Conservation (phyloP, 768 basidiomycete species). For the Jaapia argillacea region DNA sequence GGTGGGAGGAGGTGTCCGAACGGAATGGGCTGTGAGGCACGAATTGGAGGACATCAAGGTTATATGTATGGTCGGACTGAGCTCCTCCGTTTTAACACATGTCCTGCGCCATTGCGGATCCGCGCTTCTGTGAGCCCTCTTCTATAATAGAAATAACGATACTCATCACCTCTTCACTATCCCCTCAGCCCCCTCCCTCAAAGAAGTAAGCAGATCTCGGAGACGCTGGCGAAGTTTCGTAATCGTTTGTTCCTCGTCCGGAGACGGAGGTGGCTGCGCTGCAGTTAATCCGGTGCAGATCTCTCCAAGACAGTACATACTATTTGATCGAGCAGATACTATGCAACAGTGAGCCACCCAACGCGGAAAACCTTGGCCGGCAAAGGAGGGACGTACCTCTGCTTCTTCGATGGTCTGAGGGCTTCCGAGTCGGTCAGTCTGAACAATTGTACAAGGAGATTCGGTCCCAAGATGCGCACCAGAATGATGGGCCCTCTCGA, state of each 20-base stretch:
- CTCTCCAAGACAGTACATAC: conserved; percentile 1
- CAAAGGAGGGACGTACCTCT: background rate
- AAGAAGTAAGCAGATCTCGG: conserved; percentile 6
- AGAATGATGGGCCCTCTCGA: conserved; percentile 1
- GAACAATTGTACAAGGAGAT: no score
- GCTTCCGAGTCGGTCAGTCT: no score
- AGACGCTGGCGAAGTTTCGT: conserved; percentile 8
- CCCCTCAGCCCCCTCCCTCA: conserved; percentile 8
- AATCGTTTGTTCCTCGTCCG: conserved; percentile 5
- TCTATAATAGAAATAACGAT: conserved; percentile 1
- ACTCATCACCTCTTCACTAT: background rate
- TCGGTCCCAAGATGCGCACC: no score
- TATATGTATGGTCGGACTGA: no score
- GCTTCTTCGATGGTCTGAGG: conserved; percentile 1
- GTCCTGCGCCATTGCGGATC: no score
- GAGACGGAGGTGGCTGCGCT: conserved; percentile 7
- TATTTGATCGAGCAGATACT: conserved; percentile 12
- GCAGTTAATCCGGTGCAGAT: no score
- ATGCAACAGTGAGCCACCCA: background rate
- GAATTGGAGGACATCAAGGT: no score
- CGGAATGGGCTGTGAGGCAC: no score
- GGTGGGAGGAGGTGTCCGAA: no score
- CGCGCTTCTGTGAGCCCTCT: no score
- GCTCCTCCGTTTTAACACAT: no score
- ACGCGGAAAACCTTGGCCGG: background rate